A percentile compares a stretch with the other conserved stretches of the same genome.
Conservation (phyloP, 192 early-diverging fungal species). For the Coemansia sp. region DNA sequence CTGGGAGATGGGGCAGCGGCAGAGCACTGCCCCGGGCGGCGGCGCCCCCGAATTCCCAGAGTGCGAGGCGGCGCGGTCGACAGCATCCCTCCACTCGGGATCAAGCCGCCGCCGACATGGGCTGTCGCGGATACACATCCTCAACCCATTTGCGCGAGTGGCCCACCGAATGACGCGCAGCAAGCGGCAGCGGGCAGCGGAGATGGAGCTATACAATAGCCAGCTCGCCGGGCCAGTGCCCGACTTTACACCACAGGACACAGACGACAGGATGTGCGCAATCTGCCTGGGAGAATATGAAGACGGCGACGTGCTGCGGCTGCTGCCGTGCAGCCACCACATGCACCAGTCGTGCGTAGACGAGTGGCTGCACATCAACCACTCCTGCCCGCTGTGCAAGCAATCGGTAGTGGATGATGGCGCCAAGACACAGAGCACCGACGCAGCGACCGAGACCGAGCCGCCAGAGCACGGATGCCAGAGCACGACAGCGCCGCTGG, state of each 20-base stretch:
- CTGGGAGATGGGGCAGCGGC: not conserved
- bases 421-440: not conserved
- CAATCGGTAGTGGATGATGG: constrained; percentile 23
- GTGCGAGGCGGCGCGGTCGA: constrained; percentile 2
- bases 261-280: constrained; percentile 66
- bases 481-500: too few relatives aligned
- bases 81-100: constrained; percentile 28
- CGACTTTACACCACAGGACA: constrained; percentile 50
- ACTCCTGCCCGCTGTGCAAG: constrained; percentile 72
- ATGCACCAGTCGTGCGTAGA: constrained; percentile 79
- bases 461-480: too few relatives aligned
- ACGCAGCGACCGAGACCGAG: too few relatives aligned
- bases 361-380: constrained; percentile 73
- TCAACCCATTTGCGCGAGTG: constrained; percentile 43
- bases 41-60: not conserved
- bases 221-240: constrained; percentile 35
- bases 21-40: not conserved
- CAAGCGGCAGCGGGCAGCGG: constrained; percentile 36
- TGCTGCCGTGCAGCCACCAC: constrained; percentile 71
- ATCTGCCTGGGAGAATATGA: constrained; percentile 77
- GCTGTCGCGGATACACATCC: constrained; percentile 20
- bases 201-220: constrained; percentile 34
- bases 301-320: constrained; percentile 65
- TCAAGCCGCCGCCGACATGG: constrained; percentile 12
- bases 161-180: constrained; percentile 35